Conservation (phyloP, 148 eudicot species). For the Vaccinium darrowii region DNA sequence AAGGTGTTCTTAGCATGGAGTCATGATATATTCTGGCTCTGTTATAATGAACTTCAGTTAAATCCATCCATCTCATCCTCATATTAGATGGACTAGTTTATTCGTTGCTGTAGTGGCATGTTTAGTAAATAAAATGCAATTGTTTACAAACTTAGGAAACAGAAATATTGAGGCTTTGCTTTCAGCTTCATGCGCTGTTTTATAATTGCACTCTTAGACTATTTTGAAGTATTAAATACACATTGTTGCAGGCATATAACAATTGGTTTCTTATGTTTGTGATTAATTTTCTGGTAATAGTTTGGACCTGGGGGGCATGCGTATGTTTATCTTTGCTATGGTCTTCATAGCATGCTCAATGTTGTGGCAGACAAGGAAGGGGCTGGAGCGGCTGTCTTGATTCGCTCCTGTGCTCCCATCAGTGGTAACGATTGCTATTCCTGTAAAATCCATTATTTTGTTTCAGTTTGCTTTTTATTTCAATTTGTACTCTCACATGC, state of each 20-base stretch:
- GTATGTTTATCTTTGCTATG: conserved; percentile 94
- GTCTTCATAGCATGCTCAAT: conserved; percentile 88
- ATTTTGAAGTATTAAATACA: conserved; percentile 5
- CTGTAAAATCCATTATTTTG: not conserved
- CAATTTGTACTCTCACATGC: not conserved
- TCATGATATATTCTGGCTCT: not conserved
- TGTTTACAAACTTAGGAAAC: not conserved
- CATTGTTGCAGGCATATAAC: not conserved
- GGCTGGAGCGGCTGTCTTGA: conserved; percentile 83
- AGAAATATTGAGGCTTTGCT: not conserved
- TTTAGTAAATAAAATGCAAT: not conserved
- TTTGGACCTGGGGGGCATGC: conserved; percentile 97
- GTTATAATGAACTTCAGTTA: not conserved
- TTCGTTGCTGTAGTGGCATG: not conserved
- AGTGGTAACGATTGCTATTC: conserved; percentile 43
- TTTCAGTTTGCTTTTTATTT: not conserved
- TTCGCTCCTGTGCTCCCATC: conserved; percentile 93
- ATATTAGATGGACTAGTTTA: not conserved
- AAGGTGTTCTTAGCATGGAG: not conserved
- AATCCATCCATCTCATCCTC: not conserved
- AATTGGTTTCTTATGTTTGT: not conserved
- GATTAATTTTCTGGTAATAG: conserved; percentile 31
- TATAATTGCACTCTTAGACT: not conserved
- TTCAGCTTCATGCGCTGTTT: not conserved
- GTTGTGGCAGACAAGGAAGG: conserved; percentile 94